Percentiles rank a stretch among this genome's conserved stretches.
phyloP scores from a whole-genome alignment of 306 rosid species.

The Sphenostylis stenocarpa region DNA sequence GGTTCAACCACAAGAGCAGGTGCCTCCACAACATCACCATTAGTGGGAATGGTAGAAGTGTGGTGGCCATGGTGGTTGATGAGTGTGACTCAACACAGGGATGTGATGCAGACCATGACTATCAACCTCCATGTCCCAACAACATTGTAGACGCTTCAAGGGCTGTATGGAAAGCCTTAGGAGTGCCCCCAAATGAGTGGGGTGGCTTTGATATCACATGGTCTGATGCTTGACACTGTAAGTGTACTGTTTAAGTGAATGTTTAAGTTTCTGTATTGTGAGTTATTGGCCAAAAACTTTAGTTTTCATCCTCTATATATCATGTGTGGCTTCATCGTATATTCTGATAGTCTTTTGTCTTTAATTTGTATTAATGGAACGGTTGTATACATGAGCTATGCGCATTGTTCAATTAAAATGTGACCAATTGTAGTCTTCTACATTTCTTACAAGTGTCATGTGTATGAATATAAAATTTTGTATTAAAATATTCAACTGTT shows the following conservation, averaged over 20 bases:
- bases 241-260: not conserved
- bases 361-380: too few species aligned
- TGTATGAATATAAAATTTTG: too few species aligned
- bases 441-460: too few species aligned
- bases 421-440: too few species aligned
- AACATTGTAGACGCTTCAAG: conserved; percentile 49
- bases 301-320: not conserved
- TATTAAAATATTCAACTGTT: too few species aligned
- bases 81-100: conserved; percentile 56
- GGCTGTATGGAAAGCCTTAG: conserved; percentile 44
- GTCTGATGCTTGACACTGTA: conserved; percentile 23
- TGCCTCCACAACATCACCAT: conserved; percentile 46
- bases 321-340: too few species aligned
- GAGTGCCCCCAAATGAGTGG: conserved; percentile 16
- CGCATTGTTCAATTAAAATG: too few species aligned
- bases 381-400: too few species aligned
- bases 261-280: not conserved
- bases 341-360: too few species aligned
- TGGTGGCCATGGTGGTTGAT: conserved; percentile 54
- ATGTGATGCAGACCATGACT: conserved; percentile 49
- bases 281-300: not conserved
- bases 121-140: conserved; percentile 48
- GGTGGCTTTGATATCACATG: conserved; percentile 32
- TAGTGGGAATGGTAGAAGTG: conserved; percentile 40
- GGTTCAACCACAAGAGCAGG: conserved; percentile 44